Base-by-base conservation (phyloP, 108 stramenopile species). In the Conticribra weissflogii region DNA sequence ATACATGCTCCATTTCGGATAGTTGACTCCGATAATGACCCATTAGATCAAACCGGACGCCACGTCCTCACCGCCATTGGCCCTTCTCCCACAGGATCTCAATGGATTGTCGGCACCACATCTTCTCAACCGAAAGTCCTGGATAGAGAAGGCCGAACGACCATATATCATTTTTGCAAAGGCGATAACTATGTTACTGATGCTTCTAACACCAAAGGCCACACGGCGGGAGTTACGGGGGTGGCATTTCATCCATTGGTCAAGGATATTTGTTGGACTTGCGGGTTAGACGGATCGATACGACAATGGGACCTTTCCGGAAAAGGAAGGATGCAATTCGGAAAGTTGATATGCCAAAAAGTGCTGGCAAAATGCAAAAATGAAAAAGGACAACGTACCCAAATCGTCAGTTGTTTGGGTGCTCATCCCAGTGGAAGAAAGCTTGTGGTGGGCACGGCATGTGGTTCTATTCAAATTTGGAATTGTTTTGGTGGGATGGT, bases 141-240 rank as follows among this genome's bases (percentile, higher is more conserved):
- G 34, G 83, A 88, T 82, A 76, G 94, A 0, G 93, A 97, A 55
- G 96, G 94, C 22, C 51, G 70, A 22, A 83, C 90, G 55, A 78
- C 89, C 34, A 50, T 82, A 18, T 79, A 67, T 58, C 62, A 88
- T 34, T 97, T 95, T 78, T 77, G 85, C 25, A 89, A 92, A 32
- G 96, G 96, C 0, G 96, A 97, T 63, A 77, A 75, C 16, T 97
- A 97, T 59, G 88, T 96, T 12, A 85, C 84, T 15, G 94, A 97
- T 78, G 68, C 86, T n/a, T 55, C 88, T 19, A 82, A 84, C 48
- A 97, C 94, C 33, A 78, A 75, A 36, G 96, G 96, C 17, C 96
- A 97, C 56, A 89, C 88, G 21, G 87, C 88, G 19, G 61, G 77
- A 7, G 90, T 97, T 18, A 92, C 93, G 2, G 88, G 86, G 1